These are phyloP conservation scores for Fusarium tuaranense DNA, from an alignment of 2,329 filamentous ascomycete genomes.

Conservation along the genomic window DNA sequence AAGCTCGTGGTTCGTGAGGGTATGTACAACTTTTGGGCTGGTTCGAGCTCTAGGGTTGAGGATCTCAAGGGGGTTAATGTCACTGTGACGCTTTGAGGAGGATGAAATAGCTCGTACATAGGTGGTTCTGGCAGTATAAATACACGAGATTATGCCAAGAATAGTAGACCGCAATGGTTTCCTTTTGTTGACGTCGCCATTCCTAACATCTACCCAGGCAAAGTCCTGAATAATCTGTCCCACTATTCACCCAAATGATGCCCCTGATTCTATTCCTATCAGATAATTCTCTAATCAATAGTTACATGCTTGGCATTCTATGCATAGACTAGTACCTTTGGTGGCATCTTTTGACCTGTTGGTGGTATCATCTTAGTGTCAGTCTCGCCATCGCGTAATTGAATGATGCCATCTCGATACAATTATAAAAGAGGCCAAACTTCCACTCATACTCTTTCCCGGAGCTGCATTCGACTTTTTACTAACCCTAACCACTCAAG, in stretches of 20 bases:
- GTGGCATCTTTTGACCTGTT: background rate
- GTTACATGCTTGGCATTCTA: too few species aligned
- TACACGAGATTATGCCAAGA: background rate
- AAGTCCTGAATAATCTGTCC: background rate
- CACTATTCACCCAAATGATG: background rate
- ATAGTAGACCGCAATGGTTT: background rate
- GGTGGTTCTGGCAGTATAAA: background rate
- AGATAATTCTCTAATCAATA: background rate
- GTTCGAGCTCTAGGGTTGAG: conserved; percentile 43
- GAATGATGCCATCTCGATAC: background rate
- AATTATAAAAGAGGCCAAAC: background rate
- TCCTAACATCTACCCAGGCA: background rate
- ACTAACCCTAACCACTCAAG: background rate
- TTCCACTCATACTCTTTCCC: background rate
- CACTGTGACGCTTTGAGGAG: conserved; percentile 8
- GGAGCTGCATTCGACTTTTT: background rate
- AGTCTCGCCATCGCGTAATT: background rate
- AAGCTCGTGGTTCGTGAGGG: conserved; percentile 41
- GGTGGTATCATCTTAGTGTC: background rate
- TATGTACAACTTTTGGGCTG: conserved; percentile 47
- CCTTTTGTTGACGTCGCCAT: background rate
- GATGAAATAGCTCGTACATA: background rate
- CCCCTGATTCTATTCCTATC: background rate
- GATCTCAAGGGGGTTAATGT: conserved; percentile 35
- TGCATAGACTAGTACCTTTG: background rate